Conservation (phyloP, 176 grass and related monocot genomes). For the Bothriochloa decipiens region DNA sequence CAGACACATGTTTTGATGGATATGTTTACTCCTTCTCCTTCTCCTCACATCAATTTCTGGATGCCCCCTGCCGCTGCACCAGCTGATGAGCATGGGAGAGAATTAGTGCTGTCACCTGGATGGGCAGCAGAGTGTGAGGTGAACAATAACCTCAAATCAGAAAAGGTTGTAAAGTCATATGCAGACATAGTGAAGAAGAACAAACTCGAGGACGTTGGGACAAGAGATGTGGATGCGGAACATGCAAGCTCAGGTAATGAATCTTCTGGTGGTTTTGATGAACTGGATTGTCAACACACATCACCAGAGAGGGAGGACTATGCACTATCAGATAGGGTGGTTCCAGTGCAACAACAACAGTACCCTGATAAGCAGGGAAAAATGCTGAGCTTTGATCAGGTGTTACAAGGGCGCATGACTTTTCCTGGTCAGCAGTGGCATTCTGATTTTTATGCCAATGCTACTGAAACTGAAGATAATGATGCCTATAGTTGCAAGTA, state of each 20-base stretch:
- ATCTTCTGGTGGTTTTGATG: no score
- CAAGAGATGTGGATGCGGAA: no score
- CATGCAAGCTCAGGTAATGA: no score
- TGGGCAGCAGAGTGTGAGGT: no score
- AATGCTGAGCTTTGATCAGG: slow-evolving; percentile 19
- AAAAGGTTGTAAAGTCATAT: no score
- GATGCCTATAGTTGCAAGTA: slow-evolving; percentile 19
- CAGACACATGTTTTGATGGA: slow-evolving; percentile 24
- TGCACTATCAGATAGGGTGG: slow-evolving; percentile 12
- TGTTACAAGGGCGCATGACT: slow-evolving; percentile 30
- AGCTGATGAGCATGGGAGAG: no score
- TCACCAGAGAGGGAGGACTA: slow-evolving; percentile 12
- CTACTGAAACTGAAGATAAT: slow-evolving; percentile 29
- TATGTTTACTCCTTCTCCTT: slow-evolving; percentile 63
- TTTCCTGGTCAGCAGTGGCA: slow-evolving; percentile 27
- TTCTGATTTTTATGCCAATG: slow-evolving; percentile 31
- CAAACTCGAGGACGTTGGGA: no score
- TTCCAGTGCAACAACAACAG: slow-evolving; percentile 40
- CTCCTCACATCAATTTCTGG: slow-evolving; percentile 49
- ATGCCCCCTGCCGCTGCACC: no score
- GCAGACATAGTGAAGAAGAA: no score
- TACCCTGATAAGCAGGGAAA: slow-evolving; percentile 35
- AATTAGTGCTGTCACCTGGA: no score
- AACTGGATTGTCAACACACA: slow-evolving; percentile 38
- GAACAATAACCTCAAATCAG: no score